phyloP scores from a whole-genome alignment of 1,284 basidiomycete species.

The Tranzscheliella williamsii region DNA sequence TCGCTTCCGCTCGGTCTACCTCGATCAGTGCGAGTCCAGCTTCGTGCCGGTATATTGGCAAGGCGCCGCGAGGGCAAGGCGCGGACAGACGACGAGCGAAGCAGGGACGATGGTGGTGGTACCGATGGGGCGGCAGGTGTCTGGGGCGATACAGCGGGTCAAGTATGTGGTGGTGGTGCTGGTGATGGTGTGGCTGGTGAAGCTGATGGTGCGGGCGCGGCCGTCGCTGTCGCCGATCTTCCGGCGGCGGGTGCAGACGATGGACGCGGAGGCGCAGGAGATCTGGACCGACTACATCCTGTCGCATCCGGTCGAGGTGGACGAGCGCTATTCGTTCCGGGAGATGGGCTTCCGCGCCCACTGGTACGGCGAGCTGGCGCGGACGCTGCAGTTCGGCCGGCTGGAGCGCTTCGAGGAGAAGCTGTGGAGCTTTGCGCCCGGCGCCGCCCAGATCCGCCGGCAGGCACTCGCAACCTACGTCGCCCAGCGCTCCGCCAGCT shows the following conservation, averaged over 20 bases:
- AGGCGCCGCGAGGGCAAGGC: no score
- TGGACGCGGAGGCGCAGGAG: constrained; percentile 21
- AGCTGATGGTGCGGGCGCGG: constrained; percentile 5
- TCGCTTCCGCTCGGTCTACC: no score
- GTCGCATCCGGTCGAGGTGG: constrained; percentile 27
- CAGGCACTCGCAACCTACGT: constrained; percentile 3
- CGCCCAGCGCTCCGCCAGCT: background rate
- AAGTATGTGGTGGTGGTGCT: constrained; percentile 1
- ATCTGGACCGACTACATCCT: constrained; percentile 30
- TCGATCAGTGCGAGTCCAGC: no score
- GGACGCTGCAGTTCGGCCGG: constrained; percentile 12
- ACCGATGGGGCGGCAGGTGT: no score
- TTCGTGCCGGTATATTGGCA: no score
- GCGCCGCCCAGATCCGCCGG: constrained; percentile 17
- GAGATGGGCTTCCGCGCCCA: constrained; percentile 38
- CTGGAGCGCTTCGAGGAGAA: constrained; percentile 20
- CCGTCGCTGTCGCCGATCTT: constrained; percentile 29
- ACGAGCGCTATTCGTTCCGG: constrained; percentile 27
- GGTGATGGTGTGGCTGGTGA: constrained; percentile 5
- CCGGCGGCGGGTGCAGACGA: constrained; percentile 10
- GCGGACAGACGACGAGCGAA: no score
- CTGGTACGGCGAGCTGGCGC: constrained; percentile 21
- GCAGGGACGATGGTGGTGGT: no score
- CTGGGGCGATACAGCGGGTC: no score
- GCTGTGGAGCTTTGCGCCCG: constrained; percentile 20